Conservation (phyloP, 1,284 basidiomycete species). For the Puccinia hordei region DNA sequence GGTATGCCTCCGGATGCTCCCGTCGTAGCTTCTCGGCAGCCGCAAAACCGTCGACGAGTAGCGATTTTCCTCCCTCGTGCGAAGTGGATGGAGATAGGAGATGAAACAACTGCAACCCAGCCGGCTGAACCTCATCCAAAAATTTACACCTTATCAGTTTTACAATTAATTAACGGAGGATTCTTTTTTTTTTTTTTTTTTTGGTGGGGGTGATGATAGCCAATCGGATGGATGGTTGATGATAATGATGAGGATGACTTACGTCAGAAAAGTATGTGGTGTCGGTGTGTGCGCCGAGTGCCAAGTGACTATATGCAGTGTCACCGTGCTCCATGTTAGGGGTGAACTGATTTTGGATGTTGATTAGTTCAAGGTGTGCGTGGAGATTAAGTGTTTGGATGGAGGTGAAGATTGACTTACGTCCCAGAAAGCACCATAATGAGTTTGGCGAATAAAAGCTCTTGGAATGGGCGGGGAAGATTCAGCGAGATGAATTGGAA, state of each 20-base stretch:
- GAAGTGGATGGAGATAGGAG: constrained; percentile 66
- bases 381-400: background rate
- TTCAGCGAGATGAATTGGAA: background rate
- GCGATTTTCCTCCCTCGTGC: constrained; percentile 81
- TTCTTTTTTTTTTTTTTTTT: background rate
- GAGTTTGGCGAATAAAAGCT: constrained; percentile 33
- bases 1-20: constrained; percentile 73
- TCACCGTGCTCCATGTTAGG: constrained; percentile 87
- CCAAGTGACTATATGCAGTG: constrained; percentile 81
- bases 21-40: constrained; percentile 77
- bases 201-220: background rate
- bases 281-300: constrained; percentile 88
- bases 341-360: constrained; percentile 93
- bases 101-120: constrained; percentile 92
- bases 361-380: constrained; percentile 64
- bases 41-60: constrained; percentile 93
- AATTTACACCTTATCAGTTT: background rate
- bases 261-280: constrained; percentile 84
- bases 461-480: background rate
- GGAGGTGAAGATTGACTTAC: constrained; percentile 33
- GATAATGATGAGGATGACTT: background rate
- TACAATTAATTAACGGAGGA: background rate
- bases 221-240: background rate
- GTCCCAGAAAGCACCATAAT: constrained; percentile 51
- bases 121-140: constrained; percentile 66